Conservation (phyloP, 495 filamentous ascomycete genomes). For the Elaphomyces granulatus region DNA sequence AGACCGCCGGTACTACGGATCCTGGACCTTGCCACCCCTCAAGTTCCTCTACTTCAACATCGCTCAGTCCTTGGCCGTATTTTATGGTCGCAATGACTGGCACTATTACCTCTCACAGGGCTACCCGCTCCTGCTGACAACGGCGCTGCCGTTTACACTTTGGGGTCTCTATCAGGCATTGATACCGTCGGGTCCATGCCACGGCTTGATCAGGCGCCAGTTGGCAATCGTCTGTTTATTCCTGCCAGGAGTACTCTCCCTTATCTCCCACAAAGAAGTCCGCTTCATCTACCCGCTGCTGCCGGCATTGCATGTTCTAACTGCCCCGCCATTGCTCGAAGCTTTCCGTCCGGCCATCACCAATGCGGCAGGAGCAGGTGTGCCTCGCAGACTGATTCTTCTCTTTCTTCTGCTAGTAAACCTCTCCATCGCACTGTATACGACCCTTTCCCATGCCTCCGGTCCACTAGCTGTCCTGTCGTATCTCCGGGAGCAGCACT, state of each 20-base stretch:
- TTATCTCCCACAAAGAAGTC: slow-evolving; percentile 92
- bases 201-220: slow-evolving; percentile 32
- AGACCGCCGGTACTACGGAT: slow-evolving; percentile 70
- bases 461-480: slow-evolving; percentile 57
- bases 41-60: slow-evolving; percentile 90
- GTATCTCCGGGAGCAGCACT: slow-evolving; percentile 58
- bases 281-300: slow-evolving; percentile 93
- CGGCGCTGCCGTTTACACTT: slow-evolving; percentile 60
- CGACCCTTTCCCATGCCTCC: slow-evolving; percentile 60
- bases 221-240: slow-evolving; percentile 45
- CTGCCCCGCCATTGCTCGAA: slow-evolving; percentile 47
- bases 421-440: slow-evolving; percentile 56
- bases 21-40: slow-evolving; percentile 82
- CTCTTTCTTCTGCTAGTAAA: slow-evolving; percentile 49
- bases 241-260: slow-evolving; percentile 50
- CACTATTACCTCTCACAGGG: slow-evolving; percentile 92
- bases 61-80: slow-evolving; percentile 66
- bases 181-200: slow-evolving; percentile 12
- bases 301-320: slow-evolving; percentile 68
- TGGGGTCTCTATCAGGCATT: slow-evolving; percentile 47
- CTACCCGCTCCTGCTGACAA: slow-evolving; percentile 74
- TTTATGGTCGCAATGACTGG: slow-evolving; percentile 84
- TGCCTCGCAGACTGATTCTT: slow-evolving; percentile 40
- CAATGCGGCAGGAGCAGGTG: slow-evolving; percentile 11
- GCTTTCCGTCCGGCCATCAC: slow-evolving; percentile 45